Evolutionary conservation across 495 filamentous ascomycete species (phyloP), one percentile per base, ranked within the genome.

Genomic region (Amphirosellinia nigrospora): DNA sequence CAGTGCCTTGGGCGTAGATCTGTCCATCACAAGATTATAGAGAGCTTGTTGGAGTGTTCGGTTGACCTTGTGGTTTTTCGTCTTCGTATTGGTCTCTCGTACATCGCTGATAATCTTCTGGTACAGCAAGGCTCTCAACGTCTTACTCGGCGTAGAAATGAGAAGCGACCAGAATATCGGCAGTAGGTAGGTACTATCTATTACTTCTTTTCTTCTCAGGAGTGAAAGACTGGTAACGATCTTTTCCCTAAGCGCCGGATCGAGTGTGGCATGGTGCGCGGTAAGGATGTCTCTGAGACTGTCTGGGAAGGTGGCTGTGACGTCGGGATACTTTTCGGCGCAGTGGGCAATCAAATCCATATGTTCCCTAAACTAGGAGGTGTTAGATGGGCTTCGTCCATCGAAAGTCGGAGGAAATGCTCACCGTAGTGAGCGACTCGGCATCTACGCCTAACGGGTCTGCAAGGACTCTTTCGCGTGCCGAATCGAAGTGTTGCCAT

Each of bases 131-230:
- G 89, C 86, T 19, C 96, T 88, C 15, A 98, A 84, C 11, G 91
- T 89, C 79, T 99, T 99, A 80, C 92, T 96, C 7, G 90, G 91
- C 0, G 94, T 97, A 34, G 89, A 83, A 15, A 94, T 88, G 52
- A 98, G 89, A 72, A 99, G 93, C 1, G 96, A 94, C 80, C 98
- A 98, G 15, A 99, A 84, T 1, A 92, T 95, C 68, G 95, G 92
- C 11, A 98, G 84, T 5, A 98, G 85, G 64, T 85, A 88, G 63
- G 89, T 84, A 36, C 94, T 97, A 77, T 97, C 92, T 61, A 99
- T 88, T 28, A 97, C 86, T 26, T 97, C 93, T 80, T 99, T 99
- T 75, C 95, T 93, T 61, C 92, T 87, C 64, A 98, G 79, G 43
- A 99, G 83, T 28, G 94, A 91, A 72, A 99, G 82, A 77, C 93